Evolutionary conservation across 805 yeast genomes (phyloP), one percentile per base, ranked within the genome.

Genomic region (Ogataea philodendri): DNA sequence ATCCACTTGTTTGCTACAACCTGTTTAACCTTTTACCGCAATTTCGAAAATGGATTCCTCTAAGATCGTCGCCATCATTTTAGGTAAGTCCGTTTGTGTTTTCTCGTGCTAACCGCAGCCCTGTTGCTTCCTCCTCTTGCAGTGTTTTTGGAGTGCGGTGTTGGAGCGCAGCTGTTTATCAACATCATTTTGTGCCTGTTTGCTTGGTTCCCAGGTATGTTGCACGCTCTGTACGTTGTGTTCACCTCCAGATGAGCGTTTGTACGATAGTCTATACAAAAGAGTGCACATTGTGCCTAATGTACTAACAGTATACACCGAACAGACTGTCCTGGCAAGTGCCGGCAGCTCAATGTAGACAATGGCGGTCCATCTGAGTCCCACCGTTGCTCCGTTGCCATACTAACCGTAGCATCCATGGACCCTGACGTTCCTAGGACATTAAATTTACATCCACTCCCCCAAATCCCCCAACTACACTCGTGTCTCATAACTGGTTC

Each of bases 171-270:
- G 34, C 74, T 82, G 54, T 63, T 81, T 60, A 71, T 83, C 56
- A 82, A 81, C 69, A 55, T 79, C 48, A 59, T 80, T 42, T 70
- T 78, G 51, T 77, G 83, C 68, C 43, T 67, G 49, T 79, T 74
- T 58, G 62, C 69, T 47, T 78, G 80, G 78, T 80, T 83, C 80
- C 93, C 93, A 54, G 89, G 81, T 65, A 81, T 82, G 63, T 62
- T 83, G 48, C 86, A 82, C 57, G 90, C 90, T 35, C 59, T 81
- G 48, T 83, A 77, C 63, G 64, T 81, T 54, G 85, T 76, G 10
- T 35, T 41, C 19, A 11, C 38, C 27, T 39, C 50, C 11, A 43
- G 42, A 26, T 43, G 28, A 37, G 18, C 25, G 9, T 15, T 32
- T 15, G 8, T 9, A 9, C 14, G 8, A 9, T 9, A 16, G 13